A percentile compares a stretch with the other conserved stretches of the same genome.
phyloP scores from a whole-genome alignment of 495 filamentous ascomycete species.

The Aspergillus carlsbadensis region DNA sequence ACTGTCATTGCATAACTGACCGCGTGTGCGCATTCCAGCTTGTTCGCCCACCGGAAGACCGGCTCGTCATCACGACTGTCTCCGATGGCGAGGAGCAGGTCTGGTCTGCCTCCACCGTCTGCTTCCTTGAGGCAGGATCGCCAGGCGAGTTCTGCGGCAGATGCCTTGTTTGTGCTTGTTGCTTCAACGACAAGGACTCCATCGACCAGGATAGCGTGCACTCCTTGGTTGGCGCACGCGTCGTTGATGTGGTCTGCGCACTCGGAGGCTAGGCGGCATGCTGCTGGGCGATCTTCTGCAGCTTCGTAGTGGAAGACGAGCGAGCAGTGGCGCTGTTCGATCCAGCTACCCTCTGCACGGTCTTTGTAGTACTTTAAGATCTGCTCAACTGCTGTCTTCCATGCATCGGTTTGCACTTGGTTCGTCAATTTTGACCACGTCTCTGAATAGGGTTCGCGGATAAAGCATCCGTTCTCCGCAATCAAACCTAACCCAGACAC shows the following conservation, averaged over 20 bases:
- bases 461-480: slow-evolving; percentile 89
- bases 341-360: slow-evolving; percentile 79
- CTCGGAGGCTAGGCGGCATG: slow-evolving; percentile 75
- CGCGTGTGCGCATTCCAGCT: slow-evolving; percentile 51
- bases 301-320: slow-evolving; percentile 84
- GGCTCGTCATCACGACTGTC: slow-evolving; percentile 91
- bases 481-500: slow-evolving; percentile 80
- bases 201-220: slow-evolving; percentile 80
- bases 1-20: slow-evolving; percentile 76
- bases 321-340: slow-evolving; percentile 84
- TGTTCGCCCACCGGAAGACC: slow-evolving; percentile 90
- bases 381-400: slow-evolving; percentile 74
- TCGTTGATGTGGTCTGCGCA: slow-evolving; percentile 93
- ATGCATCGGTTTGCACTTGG: slow-evolving; percentile 58
- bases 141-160: slow-evolving; percentile 69
- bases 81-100: slow-evolving; percentile 84
- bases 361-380: slow-evolving; percentile 87
- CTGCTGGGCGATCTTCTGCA: slow-evolving; percentile 70
- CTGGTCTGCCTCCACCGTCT: slow-evolving; percentile 46
- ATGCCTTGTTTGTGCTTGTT: slow-evolving; percentile 77
- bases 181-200: slow-evolving; percentile 79
- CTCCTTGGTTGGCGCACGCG: slow-evolving; percentile 74
- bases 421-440: slow-evolving; percentile 76
- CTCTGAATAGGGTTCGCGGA: slow-evolving; percentile 64
- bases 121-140: slow-evolving; percentile 50